These are phyloP conservation scores for Fusarium gaditjirri DNA, from an alignment of 2,329 filamentous ascomycete species.

Conservation along the genomic window DNA sequence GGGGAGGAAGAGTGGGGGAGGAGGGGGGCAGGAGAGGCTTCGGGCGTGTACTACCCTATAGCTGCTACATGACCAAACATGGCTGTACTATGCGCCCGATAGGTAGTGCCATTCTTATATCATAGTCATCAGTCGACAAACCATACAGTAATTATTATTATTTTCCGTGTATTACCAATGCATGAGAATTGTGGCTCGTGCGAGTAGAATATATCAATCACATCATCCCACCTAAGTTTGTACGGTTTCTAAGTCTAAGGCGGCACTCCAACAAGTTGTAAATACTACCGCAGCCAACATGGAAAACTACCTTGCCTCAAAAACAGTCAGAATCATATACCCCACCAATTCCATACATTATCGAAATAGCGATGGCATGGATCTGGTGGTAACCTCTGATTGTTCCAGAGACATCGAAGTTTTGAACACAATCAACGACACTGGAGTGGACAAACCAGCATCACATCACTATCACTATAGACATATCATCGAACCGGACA, in stretches of 20 bases:
- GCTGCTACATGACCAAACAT: neutral
- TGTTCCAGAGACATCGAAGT: neutral
- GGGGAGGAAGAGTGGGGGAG: too few species aligned
- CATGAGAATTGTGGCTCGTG: too few species aligned
- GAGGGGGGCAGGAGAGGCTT: neutral
- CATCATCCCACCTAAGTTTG: neutral
- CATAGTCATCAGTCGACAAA: neutral
- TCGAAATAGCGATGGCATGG: neutral
- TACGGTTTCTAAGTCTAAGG: neutral
- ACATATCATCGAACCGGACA: neutral
- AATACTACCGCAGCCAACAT: neutral
- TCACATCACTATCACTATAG: neutral
- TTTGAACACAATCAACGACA: neutral
- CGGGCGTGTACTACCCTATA: neutral
- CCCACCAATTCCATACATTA: neutral
- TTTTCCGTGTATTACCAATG: neutral
- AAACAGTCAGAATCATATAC: neutral
- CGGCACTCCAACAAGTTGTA: too few species aligned
- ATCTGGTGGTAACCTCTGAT: neutral
- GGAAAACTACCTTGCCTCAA: too few species aligned
- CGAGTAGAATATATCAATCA: neutral
- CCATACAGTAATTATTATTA: neutral
- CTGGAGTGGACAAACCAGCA: neutral
- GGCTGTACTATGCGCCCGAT: neutral
- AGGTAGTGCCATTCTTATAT: neutral